A percentile compares a stretch with the other conserved stretches of the same genome.
These are phyloP conservation scores for Pseudogymnoascus sp. DNA, from an alignment of 2,329 filamentous ascomycete genomes.

Conservation along the genomic window DNA sequence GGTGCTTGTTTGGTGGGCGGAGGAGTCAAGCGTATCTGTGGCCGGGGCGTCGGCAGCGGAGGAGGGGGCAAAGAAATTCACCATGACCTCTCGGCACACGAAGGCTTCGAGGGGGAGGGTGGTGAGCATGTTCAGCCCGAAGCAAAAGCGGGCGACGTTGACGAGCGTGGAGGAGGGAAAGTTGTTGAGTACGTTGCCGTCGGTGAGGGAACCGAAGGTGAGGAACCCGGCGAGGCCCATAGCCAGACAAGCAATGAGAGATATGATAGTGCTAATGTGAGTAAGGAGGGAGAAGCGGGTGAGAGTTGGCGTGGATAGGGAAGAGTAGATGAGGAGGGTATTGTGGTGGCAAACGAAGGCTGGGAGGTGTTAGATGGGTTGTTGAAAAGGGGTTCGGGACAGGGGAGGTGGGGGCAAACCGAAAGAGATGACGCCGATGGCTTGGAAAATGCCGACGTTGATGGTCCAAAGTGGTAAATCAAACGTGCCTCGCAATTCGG, in stretches of 20 bases:
- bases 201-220: constrained; percentile 82
- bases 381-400: not conserved
- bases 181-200: constrained; percentile 97
- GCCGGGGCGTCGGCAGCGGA: constrained; percentile 13
- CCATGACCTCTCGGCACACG: constrained; percentile 94
- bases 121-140: constrained; percentile 97
- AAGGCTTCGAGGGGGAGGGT: constrained; percentile 94
- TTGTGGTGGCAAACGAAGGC: constrained; percentile 80
- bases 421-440: constrained; percentile 96
- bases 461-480: constrained; percentile 63
- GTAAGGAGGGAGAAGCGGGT: constrained; percentile 91
- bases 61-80: constrained; percentile 62
- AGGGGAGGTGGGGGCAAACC: constrained; percentile 44
- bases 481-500: constrained; percentile 63
- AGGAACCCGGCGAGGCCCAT: constrained; percentile 88
- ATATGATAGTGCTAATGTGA: constrained; percentile 84
- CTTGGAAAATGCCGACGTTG: constrained; percentile 84
- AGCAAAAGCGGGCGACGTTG: constrained; percentile 88
- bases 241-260: constrained; percentile 80
- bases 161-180: constrained; percentile 84
- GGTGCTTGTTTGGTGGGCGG: constrained; percentile 59
- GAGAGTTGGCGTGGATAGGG: constrained; percentile 84
- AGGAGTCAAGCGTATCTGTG: constrained; percentile 42
- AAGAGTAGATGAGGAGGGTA: constrained; percentile 93
- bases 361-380: constrained; percentile 26